Evolutionary conservation across 2,329 filamentous ascomycete species (phyloP), one percentile per base, ranked within the genome.

Genomic region (Blastomyces emzantsi): DNA sequence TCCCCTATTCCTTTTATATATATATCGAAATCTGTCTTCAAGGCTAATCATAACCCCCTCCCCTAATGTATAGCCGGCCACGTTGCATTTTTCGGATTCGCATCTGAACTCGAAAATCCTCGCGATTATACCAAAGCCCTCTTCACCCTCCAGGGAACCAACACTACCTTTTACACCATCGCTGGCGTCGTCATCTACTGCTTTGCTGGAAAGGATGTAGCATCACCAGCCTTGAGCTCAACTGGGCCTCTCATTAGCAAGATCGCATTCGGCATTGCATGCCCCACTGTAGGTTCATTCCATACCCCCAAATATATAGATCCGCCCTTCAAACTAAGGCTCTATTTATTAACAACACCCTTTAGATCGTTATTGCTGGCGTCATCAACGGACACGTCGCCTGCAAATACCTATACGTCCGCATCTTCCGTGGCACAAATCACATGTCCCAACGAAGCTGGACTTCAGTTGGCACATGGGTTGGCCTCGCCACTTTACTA

Each of bases 321-420:
- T n/a, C 54, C 25, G 17, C 4, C 17, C 15, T 56, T 36, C 8
- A 39, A 56, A 45, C n/a, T n/a, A 57, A 22, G 3, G 33, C 33
- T 1, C 41, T 13, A n/a, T 9, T 45, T 2, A 15, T 43, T 43
- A 58, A 58, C 56, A 15, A 8, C 36, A 19, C 33, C 1, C 3
- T n/a, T n/a, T 60, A 60, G 74, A 90, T 90, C 64, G 78, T 90
- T 58, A 84, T 90, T 60, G 85, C 87, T 0, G 88, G 87, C 62
- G 86, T 89, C 7, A 87, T 90, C 66, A 87, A 88, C 70, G 86
- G 83, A 15, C 84, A 87, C 64, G 83, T 90, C 1, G 85, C 85
- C 1, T 80, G 80, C 62, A 88, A 88, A 70, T 87, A 87, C 68
- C 77, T 89, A 64, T 90, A 88, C 69, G 76, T 84, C 3, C 83